Percentiles rank a stretch among this genome's conserved stretches.
phyloP scores from a whole-genome alignment of 2,329 filamentous ascomycete genomes.

The Berkeleyomyces rouxiae region DNA sequence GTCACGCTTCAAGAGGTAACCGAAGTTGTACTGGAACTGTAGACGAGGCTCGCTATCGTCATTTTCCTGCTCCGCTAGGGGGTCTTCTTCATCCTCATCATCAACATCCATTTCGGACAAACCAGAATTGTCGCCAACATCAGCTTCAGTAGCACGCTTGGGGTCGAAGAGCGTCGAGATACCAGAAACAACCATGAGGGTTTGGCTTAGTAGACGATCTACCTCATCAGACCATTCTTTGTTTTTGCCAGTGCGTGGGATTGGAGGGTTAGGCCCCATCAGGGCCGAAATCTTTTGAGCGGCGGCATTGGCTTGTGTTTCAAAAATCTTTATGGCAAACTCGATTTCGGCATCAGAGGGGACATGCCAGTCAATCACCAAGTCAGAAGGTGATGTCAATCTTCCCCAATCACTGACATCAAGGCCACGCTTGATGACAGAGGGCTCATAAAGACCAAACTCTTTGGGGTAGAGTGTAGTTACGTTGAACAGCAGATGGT shows the following conservation, averaged over 20 bases:
- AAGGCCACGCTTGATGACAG: constrained; percentile 52
- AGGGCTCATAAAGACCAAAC: constrained; percentile 72
- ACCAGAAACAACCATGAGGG: constrained; percentile 79
- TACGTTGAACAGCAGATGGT: constrained; percentile 85
- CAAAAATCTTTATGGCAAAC: constrained; percentile 80
- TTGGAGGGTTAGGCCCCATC: constrained; percentile 63
- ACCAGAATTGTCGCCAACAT: constrained; percentile 29
- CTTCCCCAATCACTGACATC: constrained; percentile 72
- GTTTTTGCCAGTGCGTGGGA: constrained; percentile 85
- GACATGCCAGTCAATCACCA: constrained; percentile 84
- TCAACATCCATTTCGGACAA: constrained; percentile 25
- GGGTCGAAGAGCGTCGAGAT: constrained; percentile 82
- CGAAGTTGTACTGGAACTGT: constrained; percentile 75
- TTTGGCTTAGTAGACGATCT: constrained; percentile 70
- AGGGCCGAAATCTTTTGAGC: constrained; percentile 58
- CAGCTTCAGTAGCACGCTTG: constrained; percentile 39
- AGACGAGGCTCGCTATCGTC: constrained; percentile 73
- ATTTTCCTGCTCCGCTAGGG: constrained; percentile 40
- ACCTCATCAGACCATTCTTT: constrained; percentile 99
- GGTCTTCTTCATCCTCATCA: constrained; percentile 32
- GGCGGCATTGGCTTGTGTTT: constrained; percentile 64
- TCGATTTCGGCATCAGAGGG: constrained; percentile 64
- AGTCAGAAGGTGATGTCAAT: constrained; percentile 51
- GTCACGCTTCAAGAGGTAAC: constrained; percentile 51
- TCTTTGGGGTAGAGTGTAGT: constrained; percentile 91